Evolutionary conservation across 1,284 basidiomycete species (phyloP).

Genomic region (Ceratobasidium sp.): DNA sequence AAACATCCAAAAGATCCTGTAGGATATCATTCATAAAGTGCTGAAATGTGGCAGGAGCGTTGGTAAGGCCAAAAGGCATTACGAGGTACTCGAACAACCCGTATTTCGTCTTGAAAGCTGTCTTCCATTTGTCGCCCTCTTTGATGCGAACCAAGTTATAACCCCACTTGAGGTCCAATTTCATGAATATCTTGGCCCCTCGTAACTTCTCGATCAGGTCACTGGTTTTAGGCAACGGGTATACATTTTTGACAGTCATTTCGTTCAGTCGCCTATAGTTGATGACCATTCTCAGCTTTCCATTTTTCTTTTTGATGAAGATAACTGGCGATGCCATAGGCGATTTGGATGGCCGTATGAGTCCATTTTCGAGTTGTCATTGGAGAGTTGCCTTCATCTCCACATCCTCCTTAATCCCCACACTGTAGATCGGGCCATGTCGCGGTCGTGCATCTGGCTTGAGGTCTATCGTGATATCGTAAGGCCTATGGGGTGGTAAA

Average conservation of each 20-base stretch:
- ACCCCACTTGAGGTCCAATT: conserved; percentile 49
- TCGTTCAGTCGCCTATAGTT: conserved; percentile 55
- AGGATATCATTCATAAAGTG: conserved; percentile 42
- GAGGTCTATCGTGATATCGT: conserved; percentile 44
- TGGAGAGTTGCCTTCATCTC: conserved; percentile 18
- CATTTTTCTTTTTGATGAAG: conserved; percentile 60
- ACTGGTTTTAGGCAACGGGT: conserved; percentile 44
- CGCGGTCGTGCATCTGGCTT: background rate
- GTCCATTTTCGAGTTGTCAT: conserved; percentile 19
- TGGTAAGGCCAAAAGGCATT: conserved; percentile 48
- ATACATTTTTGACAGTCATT: background rate
- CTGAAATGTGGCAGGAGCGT: conserved; percentile 53
- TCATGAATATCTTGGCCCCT: conserved; percentile 48
- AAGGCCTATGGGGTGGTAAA: conserved; percentile 42
- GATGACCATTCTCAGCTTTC: conserved; percentile 53
- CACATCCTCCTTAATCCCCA: conserved; percentile 14
- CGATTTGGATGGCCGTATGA: conserved; percentile 52
- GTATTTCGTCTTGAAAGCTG: conserved; percentile 52
- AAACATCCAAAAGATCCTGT: conserved; percentile 43
- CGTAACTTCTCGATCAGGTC: conserved; percentile 48
- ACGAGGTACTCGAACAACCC: conserved; percentile 54
- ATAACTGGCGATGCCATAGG: conserved; percentile 56
- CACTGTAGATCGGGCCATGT: background rate
- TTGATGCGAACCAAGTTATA: conserved; percentile 51
- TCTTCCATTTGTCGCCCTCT: conserved; percentile 52